Evolutionary conservation across 768 basidiomycete species (phyloP).

Genomic region (Tulasnella sp.): DNA sequence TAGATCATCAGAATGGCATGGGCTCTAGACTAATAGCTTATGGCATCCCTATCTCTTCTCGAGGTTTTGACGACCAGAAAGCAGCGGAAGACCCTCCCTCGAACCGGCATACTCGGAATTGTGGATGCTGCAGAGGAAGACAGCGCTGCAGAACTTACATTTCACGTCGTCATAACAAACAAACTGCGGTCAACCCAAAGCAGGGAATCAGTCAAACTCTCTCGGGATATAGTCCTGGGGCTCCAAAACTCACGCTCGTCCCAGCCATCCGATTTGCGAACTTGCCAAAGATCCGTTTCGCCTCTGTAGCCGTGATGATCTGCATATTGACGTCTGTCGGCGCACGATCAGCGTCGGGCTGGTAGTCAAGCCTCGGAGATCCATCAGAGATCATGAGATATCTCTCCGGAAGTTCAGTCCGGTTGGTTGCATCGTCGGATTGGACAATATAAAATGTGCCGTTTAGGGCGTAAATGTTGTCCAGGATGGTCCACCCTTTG

Average conservation of each 20-base stretch:
- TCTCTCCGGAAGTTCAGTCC: slow-evolving; percentile 34
- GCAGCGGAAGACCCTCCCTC: background rate
- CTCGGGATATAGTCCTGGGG: background rate
- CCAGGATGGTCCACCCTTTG: slow-evolving; percentile 86
- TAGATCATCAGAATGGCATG: no score
- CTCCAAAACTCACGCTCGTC: slow-evolving; percentile 40
- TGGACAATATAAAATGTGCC: slow-evolving; percentile 74
- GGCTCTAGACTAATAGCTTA: no score
- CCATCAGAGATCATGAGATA: slow-evolving; percentile 13
- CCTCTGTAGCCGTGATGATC: slow-evolving; percentile 48
- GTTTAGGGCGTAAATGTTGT: slow-evolving; percentile 69
- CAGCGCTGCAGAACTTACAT: slow-evolving; percentile 22
- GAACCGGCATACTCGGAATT: no score
- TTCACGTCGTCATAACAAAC: slow-evolving; percentile 69
- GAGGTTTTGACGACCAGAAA: no score
- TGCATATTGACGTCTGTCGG: slow-evolving; percentile 54
- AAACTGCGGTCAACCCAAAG: slow-evolving; percentile 70
- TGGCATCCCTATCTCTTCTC: no score
- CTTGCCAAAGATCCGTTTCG: slow-evolving; percentile 48
- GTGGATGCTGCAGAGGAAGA: no score
- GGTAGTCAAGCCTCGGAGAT: slow-evolving; percentile 41
- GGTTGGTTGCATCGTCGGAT: slow-evolving; percentile 22
- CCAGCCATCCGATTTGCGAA: slow-evolving; percentile 46
- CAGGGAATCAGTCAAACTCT: slow-evolving; percentile 26
- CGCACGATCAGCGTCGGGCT: slow-evolving; percentile 54